Evolutionary conservation across 1,284 basidiomycete species (phyloP), one percentile per base, ranked within the genome.

Genomic region (Rhodotorula sp.): DNA sequence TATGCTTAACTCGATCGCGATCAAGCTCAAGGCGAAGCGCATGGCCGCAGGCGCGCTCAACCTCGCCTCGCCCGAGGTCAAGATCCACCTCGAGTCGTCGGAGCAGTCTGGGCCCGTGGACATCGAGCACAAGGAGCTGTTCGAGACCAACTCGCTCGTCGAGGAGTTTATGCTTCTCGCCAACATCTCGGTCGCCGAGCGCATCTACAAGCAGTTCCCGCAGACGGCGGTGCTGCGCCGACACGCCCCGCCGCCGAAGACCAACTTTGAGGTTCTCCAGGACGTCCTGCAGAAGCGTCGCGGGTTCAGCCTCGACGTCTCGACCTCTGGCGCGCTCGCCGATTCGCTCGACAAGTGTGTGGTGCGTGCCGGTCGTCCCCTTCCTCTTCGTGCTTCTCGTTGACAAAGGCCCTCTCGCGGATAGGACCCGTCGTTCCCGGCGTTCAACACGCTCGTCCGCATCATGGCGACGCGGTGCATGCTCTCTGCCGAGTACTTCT

Each of bases 391-490:
- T 34, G 46, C 60, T 22, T 61, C 32, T 58, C 27, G 57, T 0
- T 53, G 32, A 13, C 22, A n/a, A 6, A 22, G 39, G 25, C 39
- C 46, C 59, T 66, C 44, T 32, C 39, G 27, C 54, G 53, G 51
- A 51, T 77, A 93, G 90, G 92, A 96, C 80, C 86, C 90, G 0
- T 81, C 83, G 15, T 87, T 92, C 78, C 91, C 92, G 0, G 89
- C 92, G 7, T 98, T 99, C 85, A 99, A 99, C 81, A 99, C 94
- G 0, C 87, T 99, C 22, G 95, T 99, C 59, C 89, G 97, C 57
- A 98, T 99, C 82, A 98, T 99, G 94, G 95, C 97, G 3, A 99
- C 97, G 2, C 86, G 97, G 29, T 99, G 97, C 81, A 98, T 99
- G 97, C 85, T 98, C 29, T 90, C 94, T 0, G 97, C 97, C 39